Evolutionary conservation across 2,329 filamentous ascomycete species (phyloP).

Genomic region (Apiospora arundinis): DNA sequence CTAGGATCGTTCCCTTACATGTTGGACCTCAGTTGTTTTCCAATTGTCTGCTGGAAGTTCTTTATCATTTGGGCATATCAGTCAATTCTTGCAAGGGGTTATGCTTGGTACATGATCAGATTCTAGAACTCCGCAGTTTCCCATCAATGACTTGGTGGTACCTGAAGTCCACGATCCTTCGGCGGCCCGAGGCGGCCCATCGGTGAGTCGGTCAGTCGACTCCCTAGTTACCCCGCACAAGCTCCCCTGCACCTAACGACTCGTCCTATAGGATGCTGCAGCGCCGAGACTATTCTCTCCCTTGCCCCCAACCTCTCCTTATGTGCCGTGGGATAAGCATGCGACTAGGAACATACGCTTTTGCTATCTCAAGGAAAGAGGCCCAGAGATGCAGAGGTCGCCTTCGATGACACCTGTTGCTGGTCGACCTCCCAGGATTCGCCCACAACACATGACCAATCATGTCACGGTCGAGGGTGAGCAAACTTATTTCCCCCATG

Average conservation of each 20-base stretch:
- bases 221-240: slow-evolving; percentile 3
- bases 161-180: not conserved
- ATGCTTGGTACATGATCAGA: not conserved
- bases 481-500: not conserved
- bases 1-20: not conserved
- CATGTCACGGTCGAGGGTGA: not conserved
- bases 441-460: not conserved
- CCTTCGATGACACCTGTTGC: not conserved
- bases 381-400: no score
- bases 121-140: not conserved
- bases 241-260: slow-evolving; percentile 8
- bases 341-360: not conserved
- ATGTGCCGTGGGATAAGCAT: not conserved
- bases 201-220: not conserved
- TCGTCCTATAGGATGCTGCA: slow-evolving; percentile 4
- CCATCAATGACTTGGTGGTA: not conserved
- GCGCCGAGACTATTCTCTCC: not conserved
- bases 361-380: not conserved
- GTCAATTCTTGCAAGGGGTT: not conserved
- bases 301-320: not conserved
- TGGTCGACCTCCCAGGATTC: not conserved
- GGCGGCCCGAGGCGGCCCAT: not conserved
- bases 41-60: no score
- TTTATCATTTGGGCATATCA: no score
- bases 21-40: not conserved